phyloP scores from a whole-genome alignment of 2,329 filamentous ascomycete genomes.

The Trichoderma sp. region DNA sequence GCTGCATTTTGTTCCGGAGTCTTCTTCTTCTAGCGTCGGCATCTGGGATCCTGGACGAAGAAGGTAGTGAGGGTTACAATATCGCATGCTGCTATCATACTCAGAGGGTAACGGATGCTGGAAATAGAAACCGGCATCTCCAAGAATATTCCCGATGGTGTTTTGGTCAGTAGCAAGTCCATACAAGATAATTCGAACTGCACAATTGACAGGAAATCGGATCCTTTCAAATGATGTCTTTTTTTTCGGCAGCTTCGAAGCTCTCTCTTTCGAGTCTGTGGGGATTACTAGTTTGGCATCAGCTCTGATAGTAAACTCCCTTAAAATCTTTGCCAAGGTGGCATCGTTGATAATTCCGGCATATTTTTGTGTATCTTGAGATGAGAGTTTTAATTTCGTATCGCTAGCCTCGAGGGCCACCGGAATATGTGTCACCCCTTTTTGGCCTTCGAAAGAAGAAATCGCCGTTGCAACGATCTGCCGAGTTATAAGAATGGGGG shows the following conservation, averaged over 20 bases:
- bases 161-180: not conserved
- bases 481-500: not conserved
- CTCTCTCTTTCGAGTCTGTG: not conserved
- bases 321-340: not conserved
- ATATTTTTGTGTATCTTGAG: not conserved
- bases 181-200: not conserved
- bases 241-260: no score
- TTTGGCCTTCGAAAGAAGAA: not conserved
- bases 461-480: not conserved
- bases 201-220: not conserved
- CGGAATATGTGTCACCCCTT: not conserved
- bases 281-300: not conserved
- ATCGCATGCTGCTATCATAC: not conserved
- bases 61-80: not conserved
- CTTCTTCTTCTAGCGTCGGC: not conserved
- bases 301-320: not conserved
- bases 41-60: slow-evolving; percentile 1
- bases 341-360: not conserved
- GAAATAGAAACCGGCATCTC: not conserved
- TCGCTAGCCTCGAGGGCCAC: not conserved
- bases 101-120: not conserved
- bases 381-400: not conserved
- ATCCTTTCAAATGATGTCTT: not conserved
- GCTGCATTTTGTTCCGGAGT: not conserved
- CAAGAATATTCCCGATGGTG: not conserved